Base-by-base conservation (phyloP, 2,329 filamentous ascomycete species). In the Paracoccidioides brasiliensis region DNA sequence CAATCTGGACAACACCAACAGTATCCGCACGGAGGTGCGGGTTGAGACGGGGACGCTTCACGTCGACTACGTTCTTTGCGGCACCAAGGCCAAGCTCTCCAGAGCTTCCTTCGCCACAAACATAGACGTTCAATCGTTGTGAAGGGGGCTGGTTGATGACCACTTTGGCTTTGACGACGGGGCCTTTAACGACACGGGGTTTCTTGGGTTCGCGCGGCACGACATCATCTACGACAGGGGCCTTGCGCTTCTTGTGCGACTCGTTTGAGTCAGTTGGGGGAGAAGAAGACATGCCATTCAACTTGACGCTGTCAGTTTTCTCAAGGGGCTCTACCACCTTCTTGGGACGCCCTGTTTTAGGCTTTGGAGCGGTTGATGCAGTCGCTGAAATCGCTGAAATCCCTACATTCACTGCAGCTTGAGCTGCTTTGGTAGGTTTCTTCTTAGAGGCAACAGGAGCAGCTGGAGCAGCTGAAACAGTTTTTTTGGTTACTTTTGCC, bases 31-130 rank as follows among this genome's bases (percentile, higher is more conserved):
- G 70, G 43, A 89, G 75, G 56, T 78, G 74, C 50, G 77, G 72
- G 66, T 88, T 88, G 57, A 85, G 72, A 53, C 85, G 84, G 15
- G 88, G 88, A 35, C 84, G 81, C 74, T 85, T 86, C 62, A 88
- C 84, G 62, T 90, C 84, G 61, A 86, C 81, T 43, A 78, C 73
- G 63, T 81, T 81, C 66, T 81, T 82, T 58, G 78, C 81, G 2
- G 77, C 71, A 41, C 88, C 88, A 15, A 94, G 80, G 41, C 88
- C 88, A 46, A 94, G 83, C 73, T 94, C 88, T 62, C 88, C 88
- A n/a, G 82, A 83, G 58, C 80, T 80, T 41, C 87, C 88, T 68
- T 89, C 86, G 53, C 88, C 88, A 63, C 88, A 91, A 53, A 90
- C 85, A 65, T 84, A 91, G 57, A 93, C 75, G 64, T 90, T 82